A percentile compares a stretch with the other conserved stretches of the same genome.
Conservation (phyloP, 805 yeast species). For the Danielia reshetovae region DNA sequence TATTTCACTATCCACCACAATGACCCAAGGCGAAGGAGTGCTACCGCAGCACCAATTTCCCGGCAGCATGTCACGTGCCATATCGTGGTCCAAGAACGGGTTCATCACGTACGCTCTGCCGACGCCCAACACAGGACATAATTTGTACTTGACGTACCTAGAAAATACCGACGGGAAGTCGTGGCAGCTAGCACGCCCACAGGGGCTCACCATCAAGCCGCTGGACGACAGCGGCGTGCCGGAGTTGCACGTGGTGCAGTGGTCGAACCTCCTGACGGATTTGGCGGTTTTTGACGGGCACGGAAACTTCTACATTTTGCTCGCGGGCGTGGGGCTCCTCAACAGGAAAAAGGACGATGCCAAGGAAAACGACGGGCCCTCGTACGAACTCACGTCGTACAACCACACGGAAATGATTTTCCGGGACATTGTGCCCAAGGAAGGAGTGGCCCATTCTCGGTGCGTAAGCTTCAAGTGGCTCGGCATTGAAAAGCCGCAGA, state of each 20-base stretch:
- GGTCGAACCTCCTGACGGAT: slow-evolving; percentile 81
- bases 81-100: slow-evolving; percentile 84
- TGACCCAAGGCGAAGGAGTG: background rate
- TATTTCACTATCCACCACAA: too few relatives aligned
- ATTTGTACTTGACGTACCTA: slow-evolving; percentile 58
- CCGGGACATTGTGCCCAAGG: slow-evolving; percentile 28
- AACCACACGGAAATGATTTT: slow-evolving; percentile 47
- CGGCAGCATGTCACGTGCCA: slow-evolving; percentile 11
- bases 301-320: slow-evolving; percentile 51
- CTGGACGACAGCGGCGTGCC: slow-evolving; percentile 23
- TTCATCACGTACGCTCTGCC: slow-evolving; percentile 67
- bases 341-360: slow-evolving; percentile 3
- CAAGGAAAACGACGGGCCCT: slow-evolving; percentile 24
- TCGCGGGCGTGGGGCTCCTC: slow-evolving; percentile 41
- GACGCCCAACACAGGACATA: slow-evolving; percentile 27
- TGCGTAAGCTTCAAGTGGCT: slow-evolving; percentile 66
- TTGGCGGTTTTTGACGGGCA: slow-evolving; percentile 70
- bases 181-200: slow-evolving; percentile 73
- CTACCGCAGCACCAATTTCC: background rate
- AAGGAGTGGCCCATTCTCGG: slow-evolving; percentile 15
- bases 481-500: slow-evolving; percentile 62
- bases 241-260: slow-evolving; percentile 47
- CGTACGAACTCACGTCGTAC: slow-evolving; percentile 41
- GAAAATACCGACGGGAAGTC: slow-evolving; percentile 70
- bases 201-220: slow-evolving; percentile 29